Percentiles rank a stretch among this genome's conserved stretches.
Evolutionary conservation across 306 rosid genomes (phyloP).

Genomic region (Prunus padus): DNA sequence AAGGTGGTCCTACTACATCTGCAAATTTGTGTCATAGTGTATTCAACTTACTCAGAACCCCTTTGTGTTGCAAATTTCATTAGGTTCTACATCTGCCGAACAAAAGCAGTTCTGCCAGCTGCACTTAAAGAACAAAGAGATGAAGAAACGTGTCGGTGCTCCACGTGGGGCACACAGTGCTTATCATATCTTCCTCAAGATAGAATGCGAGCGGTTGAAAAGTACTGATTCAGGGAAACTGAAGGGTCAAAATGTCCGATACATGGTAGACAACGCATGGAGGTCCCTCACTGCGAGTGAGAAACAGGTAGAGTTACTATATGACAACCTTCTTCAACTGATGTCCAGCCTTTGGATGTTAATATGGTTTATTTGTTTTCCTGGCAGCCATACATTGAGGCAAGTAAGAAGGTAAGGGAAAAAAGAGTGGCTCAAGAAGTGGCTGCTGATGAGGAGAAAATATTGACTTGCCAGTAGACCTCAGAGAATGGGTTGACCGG

Average conservation of each 20-base stretch:
- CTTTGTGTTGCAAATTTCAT: background rate
- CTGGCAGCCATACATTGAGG: conserved; percentile 32
- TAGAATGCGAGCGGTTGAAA: conserved; percentile 29
- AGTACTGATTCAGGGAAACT: background rate
- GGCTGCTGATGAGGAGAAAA: background rate
- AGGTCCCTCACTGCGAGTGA: conserved; percentile 25
- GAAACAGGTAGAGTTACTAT: conserved; percentile 12
- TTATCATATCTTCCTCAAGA: conserved; percentile 30
- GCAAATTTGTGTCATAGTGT: background rate
- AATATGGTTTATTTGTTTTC: background rate
- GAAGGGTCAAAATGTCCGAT: conserved; percentile 15
- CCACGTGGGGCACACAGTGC: conserved; percentile 18
- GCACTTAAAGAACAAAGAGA: conserved; percentile 10
- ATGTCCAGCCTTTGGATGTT: background rate
- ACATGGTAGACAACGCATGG: conserved; percentile 30
- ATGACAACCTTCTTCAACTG: background rate
- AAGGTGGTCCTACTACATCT: background rate
- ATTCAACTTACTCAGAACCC: background rate
- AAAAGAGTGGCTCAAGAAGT: background rate
- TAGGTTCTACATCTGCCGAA: conserved; percentile 11
- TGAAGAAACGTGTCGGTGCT: conserved; percentile 6
- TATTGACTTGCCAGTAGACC: background rate
- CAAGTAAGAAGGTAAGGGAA: conserved; percentile 31
- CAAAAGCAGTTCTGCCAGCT: conserved; percentile 18
- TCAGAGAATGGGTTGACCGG: background rate